phyloP scores from a whole-genome alignment of 352 stramenopile genomes.

The Pythium pyrilobum region DNA sequence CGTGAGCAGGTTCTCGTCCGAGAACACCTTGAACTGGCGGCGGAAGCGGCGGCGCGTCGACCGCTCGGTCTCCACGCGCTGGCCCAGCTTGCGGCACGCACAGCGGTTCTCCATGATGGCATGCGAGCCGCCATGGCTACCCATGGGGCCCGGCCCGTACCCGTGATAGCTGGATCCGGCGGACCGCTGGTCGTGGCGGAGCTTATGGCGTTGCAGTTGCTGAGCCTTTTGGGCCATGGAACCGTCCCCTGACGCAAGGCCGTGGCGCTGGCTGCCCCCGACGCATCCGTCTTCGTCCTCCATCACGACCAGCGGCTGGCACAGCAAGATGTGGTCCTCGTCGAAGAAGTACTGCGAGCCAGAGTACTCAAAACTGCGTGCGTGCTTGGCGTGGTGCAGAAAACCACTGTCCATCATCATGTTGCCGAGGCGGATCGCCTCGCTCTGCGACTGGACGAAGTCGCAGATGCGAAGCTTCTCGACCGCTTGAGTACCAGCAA shows the following conservation, averaged over 20 bases:
- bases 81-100: conserved; percentile 21
- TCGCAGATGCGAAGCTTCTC: conserved; percentile 2
- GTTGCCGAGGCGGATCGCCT: conserved; percentile 32
- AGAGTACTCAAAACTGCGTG: conserved; percentile 14
- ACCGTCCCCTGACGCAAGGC: too few species aligned
- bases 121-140: neutral
- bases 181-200: neutral
- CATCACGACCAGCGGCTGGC: conserved; percentile 17
- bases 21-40: conserved; percentile 4
- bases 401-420: conserved; percentile 32
- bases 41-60: conserved; percentile 11
- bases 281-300: conserved; percentile 5
- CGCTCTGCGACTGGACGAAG: conserved; percentile 4
- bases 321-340: conserved; percentile 19
- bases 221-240: neutral
- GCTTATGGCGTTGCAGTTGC: neutral
- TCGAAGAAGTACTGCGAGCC: conserved; percentile 25
- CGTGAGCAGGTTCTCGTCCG: conserved; percentile 21
- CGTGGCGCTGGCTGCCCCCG: neutral
- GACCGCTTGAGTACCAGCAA: conserved; percentile 17
- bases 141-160: neutral
- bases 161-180: neutral
- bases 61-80: conserved; percentile 3
- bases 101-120: conserved; percentile 1
- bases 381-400: conserved; percentile 31